Evolutionary conservation across 2,329 filamentous ascomycete genomes (phyloP).

Genomic region (Didymella sp.): DNA sequence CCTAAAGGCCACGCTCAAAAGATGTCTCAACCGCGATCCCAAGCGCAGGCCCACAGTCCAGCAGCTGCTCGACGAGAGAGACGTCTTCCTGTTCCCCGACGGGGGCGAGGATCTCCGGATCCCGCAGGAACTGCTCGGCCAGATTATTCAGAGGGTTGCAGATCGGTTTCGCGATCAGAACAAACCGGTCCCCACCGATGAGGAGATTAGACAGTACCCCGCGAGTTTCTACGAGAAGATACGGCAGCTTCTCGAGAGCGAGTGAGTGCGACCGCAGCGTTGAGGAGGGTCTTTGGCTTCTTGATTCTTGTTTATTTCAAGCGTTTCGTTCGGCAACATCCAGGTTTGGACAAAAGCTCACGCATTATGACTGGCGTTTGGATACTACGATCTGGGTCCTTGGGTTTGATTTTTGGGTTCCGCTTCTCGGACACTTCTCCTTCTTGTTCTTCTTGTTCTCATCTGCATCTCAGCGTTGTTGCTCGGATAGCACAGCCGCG

Average conservation of each 20-base stretch:
- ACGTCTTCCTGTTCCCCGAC: constrained; percentile 67
- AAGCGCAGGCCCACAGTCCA: constrained; percentile 63
- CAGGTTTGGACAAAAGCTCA: neutral
- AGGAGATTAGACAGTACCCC: constrained; percentile 59
- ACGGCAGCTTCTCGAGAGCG: constrained; percentile 48
- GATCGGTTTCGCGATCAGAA: constrained; percentile 62
- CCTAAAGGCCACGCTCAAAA: constrained; percentile 62
- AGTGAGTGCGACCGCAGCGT: constrained; percentile 10
- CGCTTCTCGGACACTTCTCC: no score
- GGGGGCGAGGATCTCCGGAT: constrained; percentile 58
- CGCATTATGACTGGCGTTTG: neutral
- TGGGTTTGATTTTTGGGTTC: neutral
- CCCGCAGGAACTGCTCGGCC: constrained; percentile 62
- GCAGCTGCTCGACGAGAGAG: constrained; percentile 62
- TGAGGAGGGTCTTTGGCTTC: no score
- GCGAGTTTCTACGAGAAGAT: constrained; percentile 58
- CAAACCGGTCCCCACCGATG: constrained; percentile 62
- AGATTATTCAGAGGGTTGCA: constrained; percentile 66
- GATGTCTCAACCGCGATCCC: constrained; percentile 66
- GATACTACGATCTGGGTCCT: neutral
- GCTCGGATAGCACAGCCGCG: no score
- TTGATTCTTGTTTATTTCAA: no score
- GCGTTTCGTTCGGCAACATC: no score
- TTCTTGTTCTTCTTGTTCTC: no score
- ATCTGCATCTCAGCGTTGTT: no score